These are phyloP conservation scores for Sporothrix pallida DNA, from an alignment of 2,329 filamentous ascomycete genomes.

Conservation along the genomic window DNA sequence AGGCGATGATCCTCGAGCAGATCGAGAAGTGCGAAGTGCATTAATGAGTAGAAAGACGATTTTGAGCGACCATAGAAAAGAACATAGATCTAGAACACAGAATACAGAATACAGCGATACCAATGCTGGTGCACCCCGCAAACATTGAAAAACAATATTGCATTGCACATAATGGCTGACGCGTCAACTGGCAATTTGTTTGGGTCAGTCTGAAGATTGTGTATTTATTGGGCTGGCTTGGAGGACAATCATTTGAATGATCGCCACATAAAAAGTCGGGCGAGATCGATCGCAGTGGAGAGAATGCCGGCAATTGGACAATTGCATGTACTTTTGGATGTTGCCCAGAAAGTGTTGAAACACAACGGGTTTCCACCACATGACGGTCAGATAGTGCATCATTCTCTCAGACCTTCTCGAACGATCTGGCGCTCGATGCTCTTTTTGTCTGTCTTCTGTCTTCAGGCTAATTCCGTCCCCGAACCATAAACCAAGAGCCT, in stretches of 20 bases:
- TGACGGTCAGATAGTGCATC: background rate
- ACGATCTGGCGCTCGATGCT: background rate
- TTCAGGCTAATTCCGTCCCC: no score
- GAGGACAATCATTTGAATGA: no score
- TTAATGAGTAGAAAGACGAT: background rate
- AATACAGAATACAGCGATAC: background rate
- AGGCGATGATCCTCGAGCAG: slow-evolving; percentile 36
- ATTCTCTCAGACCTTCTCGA: background rate
- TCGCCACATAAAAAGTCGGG: background rate
- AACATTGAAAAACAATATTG: background rate
- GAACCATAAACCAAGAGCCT: no score
- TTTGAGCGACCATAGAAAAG: background rate
- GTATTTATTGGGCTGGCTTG: no score
- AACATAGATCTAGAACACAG: background rate
- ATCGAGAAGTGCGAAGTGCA: background rate
- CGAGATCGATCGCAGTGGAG: background rate
- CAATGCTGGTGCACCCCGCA: background rate
- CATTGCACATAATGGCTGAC: background rate
- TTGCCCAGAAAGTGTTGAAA: background rate
- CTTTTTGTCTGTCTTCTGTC: no score
- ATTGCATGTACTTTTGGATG: background rate
- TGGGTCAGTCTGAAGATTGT: no score
- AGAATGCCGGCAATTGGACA: background rate
- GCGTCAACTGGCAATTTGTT: background rate
- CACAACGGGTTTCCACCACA: background rate